These are phyloP conservation scores for Maudiozyma serrabonitensis DNA, from an alignment of 805 yeast genomes.

Conservation along the genomic window DNA sequence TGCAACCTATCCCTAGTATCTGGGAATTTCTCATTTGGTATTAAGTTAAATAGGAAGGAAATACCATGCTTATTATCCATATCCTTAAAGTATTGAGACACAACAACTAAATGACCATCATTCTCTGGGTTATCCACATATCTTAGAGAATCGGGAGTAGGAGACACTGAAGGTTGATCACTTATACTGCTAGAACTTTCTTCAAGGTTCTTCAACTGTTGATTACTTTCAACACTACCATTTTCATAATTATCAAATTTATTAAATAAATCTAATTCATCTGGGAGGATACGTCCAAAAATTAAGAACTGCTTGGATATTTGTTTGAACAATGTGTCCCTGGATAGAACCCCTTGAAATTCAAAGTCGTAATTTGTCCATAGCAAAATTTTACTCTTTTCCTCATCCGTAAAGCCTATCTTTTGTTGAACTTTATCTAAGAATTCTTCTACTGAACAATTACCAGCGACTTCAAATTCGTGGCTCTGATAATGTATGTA, in stretches of 20 bases:
- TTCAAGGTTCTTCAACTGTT: neutral
- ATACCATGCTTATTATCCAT: constrained; percentile 63
- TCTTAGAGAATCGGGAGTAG: constrained; percentile 5
- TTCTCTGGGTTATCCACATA: constrained; percentile 4
- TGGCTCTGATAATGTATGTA: constrained; percentile 58
- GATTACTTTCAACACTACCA: neutral
- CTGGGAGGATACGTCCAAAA: constrained; percentile 41
- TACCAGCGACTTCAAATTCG: constrained; percentile 60
- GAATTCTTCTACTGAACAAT: constrained; percentile 46
- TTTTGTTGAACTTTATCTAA: constrained; percentile 47
- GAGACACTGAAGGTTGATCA: constrained; percentile 1
- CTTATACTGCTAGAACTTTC: neutral
- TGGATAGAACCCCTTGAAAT: constrained; percentile 30
- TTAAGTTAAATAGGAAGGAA: constrained; percentile 69
- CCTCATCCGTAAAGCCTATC: constrained; percentile 40
- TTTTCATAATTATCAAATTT: constrained; percentile 16
- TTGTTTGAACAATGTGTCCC: constrained; percentile 31
- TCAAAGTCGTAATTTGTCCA: constrained; percentile 42
- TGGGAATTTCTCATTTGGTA: constrained; percentile 54
- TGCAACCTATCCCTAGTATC: constrained; percentile 62
- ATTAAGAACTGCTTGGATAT: constrained; percentile 32
- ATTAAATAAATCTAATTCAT: constrained; percentile 24
- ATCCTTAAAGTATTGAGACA: constrained; percentile 68
- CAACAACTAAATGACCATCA: constrained; percentile 44
- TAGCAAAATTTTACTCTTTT: constrained; percentile 38